A percentile compares a stretch with the other conserved stretches of the same genome.
Evolutionary conservation across 208 protist species (phyloP).

Genomic region (Trypanosomatidae sp.): DNA sequence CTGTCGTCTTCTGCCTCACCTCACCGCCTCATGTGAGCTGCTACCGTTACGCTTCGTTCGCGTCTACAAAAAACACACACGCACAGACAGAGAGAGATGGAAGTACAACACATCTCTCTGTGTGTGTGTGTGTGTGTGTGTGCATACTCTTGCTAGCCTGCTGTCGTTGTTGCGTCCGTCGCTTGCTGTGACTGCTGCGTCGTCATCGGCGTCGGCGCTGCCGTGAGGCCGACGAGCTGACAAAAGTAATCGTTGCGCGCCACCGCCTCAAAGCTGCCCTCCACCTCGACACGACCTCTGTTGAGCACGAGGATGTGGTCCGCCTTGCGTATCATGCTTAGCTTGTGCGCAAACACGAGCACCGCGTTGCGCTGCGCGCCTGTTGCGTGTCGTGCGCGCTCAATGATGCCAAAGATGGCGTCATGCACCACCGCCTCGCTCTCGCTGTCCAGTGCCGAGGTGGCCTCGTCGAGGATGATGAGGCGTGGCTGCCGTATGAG

Average conservation of each 20-base stretch:
- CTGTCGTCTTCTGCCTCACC: too few species aligned
- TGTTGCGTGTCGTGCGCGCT: conserved; percentile 25
- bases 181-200: not conserved
- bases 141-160: not conserved
- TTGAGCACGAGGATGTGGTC: conserved; percentile 83
- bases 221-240: conserved; percentile 34
- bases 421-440: conserved; percentile 85
- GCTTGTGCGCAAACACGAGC: conserved; percentile 82
- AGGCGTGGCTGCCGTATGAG: conserved; percentile 77
- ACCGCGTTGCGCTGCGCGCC: conserved; percentile 45
- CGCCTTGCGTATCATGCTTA: conserved; percentile 77
- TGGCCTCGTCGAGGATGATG: conserved; percentile 91
- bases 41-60: too few species aligned
- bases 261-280: conserved; percentile 70
- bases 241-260: conserved; percentile 39
- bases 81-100: too few species aligned
- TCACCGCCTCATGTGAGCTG: too few species aligned
- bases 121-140: not conserved
- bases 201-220: conserved; percentile 2
- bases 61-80: too few species aligned
- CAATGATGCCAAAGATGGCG: conserved; percentile 60
- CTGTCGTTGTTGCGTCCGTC: not conserved
- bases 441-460: conserved; percentile 80
- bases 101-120: not conserved
- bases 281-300: conserved; percentile 44